Conservation (phyloP, 345 rosid genomes). For the Hypericum androsaemum region DNA sequence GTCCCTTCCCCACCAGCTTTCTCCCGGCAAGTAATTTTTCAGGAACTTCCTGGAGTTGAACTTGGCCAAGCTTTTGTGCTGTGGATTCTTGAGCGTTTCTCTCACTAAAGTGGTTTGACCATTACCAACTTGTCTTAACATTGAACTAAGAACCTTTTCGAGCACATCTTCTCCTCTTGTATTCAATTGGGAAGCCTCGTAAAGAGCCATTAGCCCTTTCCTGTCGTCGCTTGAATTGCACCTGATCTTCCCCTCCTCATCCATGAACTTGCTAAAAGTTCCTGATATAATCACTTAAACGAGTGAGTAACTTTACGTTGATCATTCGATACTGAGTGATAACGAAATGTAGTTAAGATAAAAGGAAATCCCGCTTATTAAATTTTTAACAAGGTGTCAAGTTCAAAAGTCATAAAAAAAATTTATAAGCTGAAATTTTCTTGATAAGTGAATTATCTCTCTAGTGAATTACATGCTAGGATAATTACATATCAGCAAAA, state of each 20-base stretch:
- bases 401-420: too few relatives aligned
- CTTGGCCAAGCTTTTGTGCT: constrained; percentile 32
- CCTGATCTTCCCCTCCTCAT: constrained; percentile 19
- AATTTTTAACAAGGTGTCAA: too few relatives aligned
- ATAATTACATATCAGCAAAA: too few relatives aligned
- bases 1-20: too few relatives aligned
- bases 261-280: constrained; percentile 21
- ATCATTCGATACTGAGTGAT: neutral
- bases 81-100: constrained; percentile 23
- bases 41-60: constrained; percentile 20
- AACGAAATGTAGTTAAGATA: too few relatives aligned
- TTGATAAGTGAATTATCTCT: too few relatives aligned
- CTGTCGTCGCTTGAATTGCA: constrained; percentile 13
- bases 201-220: constrained; percentile 29
- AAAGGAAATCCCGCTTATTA: too few relatives aligned
- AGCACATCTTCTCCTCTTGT: constrained; percentile 39
- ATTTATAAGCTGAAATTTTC: too few relatives aligned
- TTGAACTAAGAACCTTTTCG: constrained; percentile 22
- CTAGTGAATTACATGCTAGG: too few relatives aligned
- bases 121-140: constrained; percentile 1
- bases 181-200: constrained; percentile 47
- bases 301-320: too few relatives aligned
- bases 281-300: constrained; percentile 15
- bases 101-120: constrained; percentile 14
- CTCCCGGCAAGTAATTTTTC: neutral